Base-by-base conservation (phyloP, 2,329 filamentous ascomycete genomes). In the Claviceps pusilla region DNA sequence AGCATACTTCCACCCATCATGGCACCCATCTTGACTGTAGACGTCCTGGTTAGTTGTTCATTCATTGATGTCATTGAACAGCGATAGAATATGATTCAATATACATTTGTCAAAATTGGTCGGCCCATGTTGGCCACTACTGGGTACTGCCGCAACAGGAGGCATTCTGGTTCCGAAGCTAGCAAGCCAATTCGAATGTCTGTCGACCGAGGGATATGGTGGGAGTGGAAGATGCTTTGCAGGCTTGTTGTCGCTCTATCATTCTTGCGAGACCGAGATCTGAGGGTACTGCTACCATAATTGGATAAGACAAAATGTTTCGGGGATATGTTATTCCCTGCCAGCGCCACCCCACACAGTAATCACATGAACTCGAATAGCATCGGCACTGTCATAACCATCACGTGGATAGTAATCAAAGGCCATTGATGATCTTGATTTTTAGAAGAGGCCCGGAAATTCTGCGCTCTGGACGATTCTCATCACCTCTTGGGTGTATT, bases 1-100 rank as follows among this genome's bases (percentile, higher is more conserved):
- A 52, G 80, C 89, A 65, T 86, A 97, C 91, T 94, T 69, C 89
- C 88, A 63, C 93, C 93, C 89, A 97, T 97, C 84, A 98, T 84
- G 59, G 87, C 89, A 63, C 93, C 93, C 89, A 97, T 96, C 77
- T 95, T 96, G 48, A 70, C 68, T 70, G 50, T 31, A 54, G 39
- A 54, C 28, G 19, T 50, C 39, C 29, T 19, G 42, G 48, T 57
- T 41, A 57, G 55, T 24, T n/a, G 4, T 10, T 37, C 24, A 11
- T 28, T 9, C 24, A 28, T 16, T n/a, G 42, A n/a, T 14, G 6
- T 41, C 37, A 7, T 41, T 41, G 43, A 35, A 16, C 46, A 19
- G 11, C 3, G 9, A 14, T 14, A 37, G 3, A 16, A 10, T 16
- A 37, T 14, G 35, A 31, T 33, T 41, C 53, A 55, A 54, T 65